Base-by-base conservation (phyloP, 805 yeast species). In the Lachancea quebecensis region DNA sequence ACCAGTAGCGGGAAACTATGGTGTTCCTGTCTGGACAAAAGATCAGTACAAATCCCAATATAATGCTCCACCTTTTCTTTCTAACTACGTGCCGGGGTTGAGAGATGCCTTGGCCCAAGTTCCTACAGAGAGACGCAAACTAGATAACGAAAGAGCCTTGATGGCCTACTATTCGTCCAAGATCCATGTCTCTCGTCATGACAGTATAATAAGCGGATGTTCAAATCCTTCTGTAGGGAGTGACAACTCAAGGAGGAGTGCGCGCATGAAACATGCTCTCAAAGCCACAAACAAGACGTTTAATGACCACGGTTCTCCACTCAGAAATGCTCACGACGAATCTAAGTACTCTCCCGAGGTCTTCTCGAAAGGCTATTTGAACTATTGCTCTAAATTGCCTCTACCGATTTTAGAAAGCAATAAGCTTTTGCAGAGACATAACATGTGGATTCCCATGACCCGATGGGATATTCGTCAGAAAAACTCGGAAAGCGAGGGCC, bases 391-490 rank as follows among this genome's bases (percentile, higher is more conserved):
- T 18, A 57, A 53, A 31, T 45, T 60, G 12, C 47, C 53, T 10
- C 50, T 54, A 3, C 56, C 56, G 9, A 57, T 54, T 28, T 21
- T 52, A 4, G 47, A 49, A 28, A 55, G 53, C 15, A 38, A 45
- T 16, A 50, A 51, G 25, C 40, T 52, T 4, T 32, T 59, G 16
- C 51, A 50, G 28, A 12, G 42, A 3, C 46, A 41, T 42, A 59
- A 57, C 28, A 35, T 62, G 48, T 62, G 67, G 67, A 42, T 59
- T 28, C 66, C 67, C 1, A 48, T 49, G 4, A 45, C 58, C 12
- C 49, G 32, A 29, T 41, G 47, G 46, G 46, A 34, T 31, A 31
- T 28, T 14, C 12, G 39, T 10, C 35, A n/a, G 5, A 14, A 25
- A 11, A 25, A 25, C 3, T 8, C 35, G 14, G 16, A 27, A 10